These are phyloP conservation scores for Picea abies DNA, from an alignment of 83 land plant genomes.

Conservation along the genomic window DNA sequence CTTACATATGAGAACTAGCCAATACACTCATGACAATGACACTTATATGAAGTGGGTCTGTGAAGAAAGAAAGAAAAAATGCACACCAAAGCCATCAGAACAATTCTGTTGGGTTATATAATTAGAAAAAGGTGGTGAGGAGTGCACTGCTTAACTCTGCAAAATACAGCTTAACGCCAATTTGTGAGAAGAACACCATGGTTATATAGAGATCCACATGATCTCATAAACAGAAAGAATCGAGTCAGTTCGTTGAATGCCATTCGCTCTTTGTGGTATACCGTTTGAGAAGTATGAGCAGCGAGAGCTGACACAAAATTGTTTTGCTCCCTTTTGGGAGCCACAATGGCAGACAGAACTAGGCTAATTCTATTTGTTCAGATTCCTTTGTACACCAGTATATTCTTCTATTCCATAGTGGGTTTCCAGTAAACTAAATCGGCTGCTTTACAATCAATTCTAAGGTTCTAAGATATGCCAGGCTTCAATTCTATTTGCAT, in stretches of 20 bases:
- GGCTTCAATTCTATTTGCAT: no score
- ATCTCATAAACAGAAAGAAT: neutral
- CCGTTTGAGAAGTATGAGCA: neutral
- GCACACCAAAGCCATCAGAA: neutral
- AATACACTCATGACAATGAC: neutral
- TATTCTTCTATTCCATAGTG: neutral
- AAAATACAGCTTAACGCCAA: neutral
- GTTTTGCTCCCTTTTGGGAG: neutral
- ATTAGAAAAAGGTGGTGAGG: neutral
- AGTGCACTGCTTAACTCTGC: neutral
- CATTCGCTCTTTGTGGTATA: neutral
- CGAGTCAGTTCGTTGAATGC: neutral
- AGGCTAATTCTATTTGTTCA: neutral
- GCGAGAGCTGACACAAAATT: slow-evolving; percentile 1
- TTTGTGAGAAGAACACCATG: neutral
- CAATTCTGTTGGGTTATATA: neutral
- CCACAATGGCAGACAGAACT: slow-evolving; percentile 1
- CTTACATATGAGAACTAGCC: neutral
- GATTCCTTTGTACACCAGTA: neutral
- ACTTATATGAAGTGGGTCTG: neutral
- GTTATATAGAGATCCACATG: neutral
- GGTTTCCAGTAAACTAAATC: neutral
- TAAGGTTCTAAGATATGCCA: neutral
- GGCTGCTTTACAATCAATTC: neutral
- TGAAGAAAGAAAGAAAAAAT: neutral